Percentiles rank a stretch among this genome's conserved stretches.
phyloP scores from a whole-genome alignment of 371 early-diverging fungal species.

The Rhizopus sp. region DNA sequence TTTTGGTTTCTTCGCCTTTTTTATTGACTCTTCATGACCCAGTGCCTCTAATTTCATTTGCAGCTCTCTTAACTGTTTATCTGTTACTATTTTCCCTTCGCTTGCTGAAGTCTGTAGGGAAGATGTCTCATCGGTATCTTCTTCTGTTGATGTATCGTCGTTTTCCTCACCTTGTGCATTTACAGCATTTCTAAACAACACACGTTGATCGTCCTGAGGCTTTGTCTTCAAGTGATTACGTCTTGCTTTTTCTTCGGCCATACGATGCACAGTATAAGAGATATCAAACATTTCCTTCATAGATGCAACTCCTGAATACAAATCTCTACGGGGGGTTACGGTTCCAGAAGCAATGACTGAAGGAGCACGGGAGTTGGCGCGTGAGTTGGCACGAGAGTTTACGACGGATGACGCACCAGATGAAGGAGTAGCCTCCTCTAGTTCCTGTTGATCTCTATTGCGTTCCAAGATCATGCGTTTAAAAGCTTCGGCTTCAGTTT shows the following conservation, averaged over 20 bases:
- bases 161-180: conserved; percentile 21
- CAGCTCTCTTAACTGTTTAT: conserved; percentile 9
- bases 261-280: conserved; percentile 62
- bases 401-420: conserved; percentile 26
- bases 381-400: conserved; percentile 31
- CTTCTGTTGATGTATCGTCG: conserved; percentile 23
- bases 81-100: not conserved
- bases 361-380: conserved; percentile 25
- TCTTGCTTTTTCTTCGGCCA: conserved; percentile 59
- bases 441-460: conserved; percentile 23
- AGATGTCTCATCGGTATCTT: conserved; percentile 24
- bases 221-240: conserved; percentile 24
- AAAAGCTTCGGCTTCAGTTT: conserved; percentile 28
- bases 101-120: conserved; percentile 7
- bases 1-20: not conserved
- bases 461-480: conserved; percentile 33
- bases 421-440: conserved; percentile 22
- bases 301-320: conserved; percentile 50
- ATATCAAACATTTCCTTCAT: conserved; percentile 69
- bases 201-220: conserved; percentile 3
- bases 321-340: conserved; percentile 32
- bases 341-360: conserved; percentile 26
- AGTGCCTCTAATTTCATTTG: conserved; percentile 11
- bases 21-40: conserved; percentile 3
- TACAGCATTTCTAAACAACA: conserved; percentile 18